Evolutionary conservation across 441 rosid species (phyloP), one percentile per base, ranked within the genome.

Genomic region (Adansonia rubrostipa): DNA sequence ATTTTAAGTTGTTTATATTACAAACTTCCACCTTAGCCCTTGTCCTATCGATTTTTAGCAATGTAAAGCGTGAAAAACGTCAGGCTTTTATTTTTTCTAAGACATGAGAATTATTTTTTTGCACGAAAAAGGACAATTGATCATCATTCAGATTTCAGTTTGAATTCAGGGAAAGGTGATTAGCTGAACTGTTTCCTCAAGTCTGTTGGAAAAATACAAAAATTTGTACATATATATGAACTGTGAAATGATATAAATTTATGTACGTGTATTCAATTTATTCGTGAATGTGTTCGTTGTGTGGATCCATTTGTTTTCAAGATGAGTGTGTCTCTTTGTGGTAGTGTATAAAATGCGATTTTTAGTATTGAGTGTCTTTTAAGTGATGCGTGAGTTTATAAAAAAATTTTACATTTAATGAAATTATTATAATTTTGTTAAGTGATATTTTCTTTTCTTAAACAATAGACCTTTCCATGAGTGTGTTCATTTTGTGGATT

Each of bases 1-100:
- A 20, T 66, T 76, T 66, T 76, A 74, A 62, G 58, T 62, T 24
- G 57, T 74, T 45, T 9, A 15, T 54, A 72, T 72, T n/a, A n/a
- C 75, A 53, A 14, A 33, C 14, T 71, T 54, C 75, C 50, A 54
- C 75, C 64, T 72, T 53, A 22, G 14, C 44, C 42, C 15, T 36
- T 71, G 63, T 71, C 75, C 47, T 15, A n/a, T 53, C n/a, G 75
- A 4, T 53, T n/a, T 33, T 28, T 36, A 11, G 75, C 48, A 54
- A 72, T 33, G 10, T 22, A 69, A 67, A 44, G 54, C 53, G 33
- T 67, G 74, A 70, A 1, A 69, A 50, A 71, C 47, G 61, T 51
- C 63, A 53, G 24, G 9, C 24, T 13, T 14, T 50, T 19, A 48
- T 13, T 48, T 48, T 9, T 9, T n/a, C 3, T 2, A 69, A 22